Percentiles rank a stretch among this genome's conserved stretches.
Evolutionary conservation across 208 protist genomes (phyloP).

Genomic region (Phytomonas sp.): DNA sequence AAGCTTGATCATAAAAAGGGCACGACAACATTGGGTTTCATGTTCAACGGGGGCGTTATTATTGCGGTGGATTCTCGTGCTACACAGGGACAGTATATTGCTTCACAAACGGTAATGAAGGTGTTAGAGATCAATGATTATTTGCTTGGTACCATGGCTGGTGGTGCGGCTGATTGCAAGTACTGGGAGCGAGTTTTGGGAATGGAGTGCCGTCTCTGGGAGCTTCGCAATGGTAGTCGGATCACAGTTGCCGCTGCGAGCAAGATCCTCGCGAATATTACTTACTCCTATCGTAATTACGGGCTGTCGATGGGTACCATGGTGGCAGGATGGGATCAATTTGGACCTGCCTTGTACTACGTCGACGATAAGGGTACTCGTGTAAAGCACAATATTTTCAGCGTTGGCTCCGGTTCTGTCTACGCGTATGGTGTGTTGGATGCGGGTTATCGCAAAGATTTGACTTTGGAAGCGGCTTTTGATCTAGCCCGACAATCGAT

Average conservation of each 20-base stretch:
- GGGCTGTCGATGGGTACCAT: constrained; percentile 98
- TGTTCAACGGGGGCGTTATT: constrained; percentile 97
- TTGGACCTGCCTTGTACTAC: constrained; percentile 98
- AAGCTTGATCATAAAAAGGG: constrained; percentile 90
- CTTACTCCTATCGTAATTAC: constrained; percentile 97
- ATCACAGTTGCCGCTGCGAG: constrained; percentile 98
- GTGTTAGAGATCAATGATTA: constrained; percentile 99
- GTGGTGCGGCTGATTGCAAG: constrained; percentile 99
- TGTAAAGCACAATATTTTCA: constrained; percentile 96
- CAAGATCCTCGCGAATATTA: constrained; percentile 99
- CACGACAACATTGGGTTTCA: constrained; percentile 99
- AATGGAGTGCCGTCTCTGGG: constrained; percentile 91
- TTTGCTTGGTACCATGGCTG: constrained; percentile 99
- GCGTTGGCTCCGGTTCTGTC: constrained; percentile 98
- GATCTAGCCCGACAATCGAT: constrained; percentile 98
- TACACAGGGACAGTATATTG: constrained; percentile 97
- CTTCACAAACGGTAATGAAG: constrained; percentile 99
- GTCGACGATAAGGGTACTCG: constrained; percentile 99
- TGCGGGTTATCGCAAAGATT: constrained; percentile 89
- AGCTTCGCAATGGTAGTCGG: constrained; percentile 92
- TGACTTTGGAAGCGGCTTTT: constrained; percentile 95
- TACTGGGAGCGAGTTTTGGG: constrained; percentile 99
- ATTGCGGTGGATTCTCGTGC: constrained; percentile 99
- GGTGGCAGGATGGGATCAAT: constrained; percentile 96
- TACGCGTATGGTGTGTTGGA: constrained; percentile 99